These are phyloP conservation scores for Pseudopediastrum boryanum DNA, from an alignment of 139 green algal species.

Conservation along the genomic window DNA sequence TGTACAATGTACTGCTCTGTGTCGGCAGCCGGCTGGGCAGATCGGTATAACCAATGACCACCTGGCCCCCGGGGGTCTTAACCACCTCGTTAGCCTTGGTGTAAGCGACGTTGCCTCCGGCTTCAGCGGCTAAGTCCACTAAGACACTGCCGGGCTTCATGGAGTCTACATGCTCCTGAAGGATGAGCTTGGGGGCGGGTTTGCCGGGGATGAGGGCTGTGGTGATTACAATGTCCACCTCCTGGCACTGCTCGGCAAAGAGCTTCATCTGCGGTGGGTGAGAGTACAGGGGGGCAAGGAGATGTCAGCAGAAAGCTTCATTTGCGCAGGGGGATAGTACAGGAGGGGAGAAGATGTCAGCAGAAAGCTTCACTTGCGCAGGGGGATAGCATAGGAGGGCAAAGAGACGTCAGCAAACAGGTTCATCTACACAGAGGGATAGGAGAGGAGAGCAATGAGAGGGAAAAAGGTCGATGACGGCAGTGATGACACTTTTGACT, in stretches of 20 bases:
- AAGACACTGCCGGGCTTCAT: conserved; percentile 84
- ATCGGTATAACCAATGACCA: conserved; percentile 89
- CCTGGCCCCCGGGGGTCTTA: conserved; percentile 31
- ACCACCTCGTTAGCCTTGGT: conserved; percentile 42
- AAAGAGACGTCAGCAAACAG: no score
- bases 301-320: conserved; percentile 49
- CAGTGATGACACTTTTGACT: no score
- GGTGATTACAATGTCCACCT: conserved; percentile 94
- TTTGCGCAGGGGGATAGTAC: no score
- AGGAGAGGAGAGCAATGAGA: no score
- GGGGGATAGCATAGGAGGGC: no score
- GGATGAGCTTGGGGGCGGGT: conserved; percentile 85
- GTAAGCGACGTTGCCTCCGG: conserved; percentile 66
- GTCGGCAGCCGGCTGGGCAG: conserved; percentile 82
- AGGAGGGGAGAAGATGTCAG: no score
- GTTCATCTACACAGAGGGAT: no score
- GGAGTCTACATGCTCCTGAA: conserved; percentile 77
- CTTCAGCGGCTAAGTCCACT: conserved; percentile 89
- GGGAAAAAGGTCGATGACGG: no score
- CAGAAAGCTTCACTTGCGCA: no score
- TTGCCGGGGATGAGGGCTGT: conserved; percentile 87
- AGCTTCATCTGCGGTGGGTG: conserved; percentile 33
- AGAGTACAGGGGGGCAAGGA: background rate
- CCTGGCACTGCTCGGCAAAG: conserved; percentile 77
- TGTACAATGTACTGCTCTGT: conserved; percentile 84